Evolutionary conservation across 2,329 filamentous ascomycete genomes (phyloP), one percentile per base, ranked within the genome.

Genomic region (Neonectria hederae): DNA sequence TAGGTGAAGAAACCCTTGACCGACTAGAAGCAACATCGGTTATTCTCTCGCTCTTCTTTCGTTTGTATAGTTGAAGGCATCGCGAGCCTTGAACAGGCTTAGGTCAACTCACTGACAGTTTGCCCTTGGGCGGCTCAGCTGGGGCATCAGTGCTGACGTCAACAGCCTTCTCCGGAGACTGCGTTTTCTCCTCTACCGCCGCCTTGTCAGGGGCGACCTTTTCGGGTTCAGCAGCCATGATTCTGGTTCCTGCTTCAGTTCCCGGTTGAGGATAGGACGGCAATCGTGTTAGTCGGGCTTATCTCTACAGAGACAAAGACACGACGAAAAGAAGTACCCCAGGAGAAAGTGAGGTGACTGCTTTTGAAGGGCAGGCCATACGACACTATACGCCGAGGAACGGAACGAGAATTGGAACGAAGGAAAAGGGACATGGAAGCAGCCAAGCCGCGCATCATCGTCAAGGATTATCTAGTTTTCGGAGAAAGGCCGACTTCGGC

Each of bases 1-100:
- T 80, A 84, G 53, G 42, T 17, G 26, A 70, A 67, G 21, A 57
- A 42, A 10, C 68, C 59, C 35, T 70, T 69, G 56, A 66, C 6
- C 5, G 59, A 63, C 59, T 53, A 21, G 10, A 61, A 55, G 24
- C 53, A 21, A 7, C 1, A 32, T 22, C 21, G 43, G 49, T n/a
- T 22, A 8, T 32, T 24, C 22, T 42, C n/a, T 55, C 14, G 38
- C 21, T 49, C 11, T 14, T 26, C 21, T 38, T 11, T 13, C 13
- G 11, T 28, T 54, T 49, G 8, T 17, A 26, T 21, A 19, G 5
- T 17, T 24, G n/a, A 9, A 32, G 21, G 6, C 11, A 48, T n/a
- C 14, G 21, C 21, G 30, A 40, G 30, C 1, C 22, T 10, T 21
- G 24, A 38, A 9, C 30, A n/a, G 38, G 5, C 8, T 42, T 40